A percentile compares a stretch with the other conserved stretches of the same genome.
These are phyloP conservation scores for Diplodia intermedia DNA, from an alignment of 2,329 filamentous ascomycete species.

Conservation along the genomic window DNA sequence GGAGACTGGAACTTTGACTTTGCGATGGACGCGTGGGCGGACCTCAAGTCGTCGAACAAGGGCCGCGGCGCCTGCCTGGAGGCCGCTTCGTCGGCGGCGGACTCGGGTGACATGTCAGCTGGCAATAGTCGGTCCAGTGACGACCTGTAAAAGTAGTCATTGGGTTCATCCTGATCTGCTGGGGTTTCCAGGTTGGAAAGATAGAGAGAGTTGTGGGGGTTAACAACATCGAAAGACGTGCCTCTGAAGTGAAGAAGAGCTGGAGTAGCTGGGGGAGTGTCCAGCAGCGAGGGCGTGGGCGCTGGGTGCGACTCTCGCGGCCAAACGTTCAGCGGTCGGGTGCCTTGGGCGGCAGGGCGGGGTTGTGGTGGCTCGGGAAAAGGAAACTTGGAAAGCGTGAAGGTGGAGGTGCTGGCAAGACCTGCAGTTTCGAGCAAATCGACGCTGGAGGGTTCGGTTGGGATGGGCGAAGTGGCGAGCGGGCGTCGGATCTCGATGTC, in stretches of 20 bases:
- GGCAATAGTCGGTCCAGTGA: conserved; percentile 38
- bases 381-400: conserved; percentile 48
- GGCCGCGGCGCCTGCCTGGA: conserved; percentile 1
- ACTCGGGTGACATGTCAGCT: conserved; percentile 37
- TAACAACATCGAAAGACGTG: conserved; percentile 50
- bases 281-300: conserved; percentile 36
- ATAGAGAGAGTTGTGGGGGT: conserved; percentile 47
- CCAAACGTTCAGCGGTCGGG: conserved; percentile 29
- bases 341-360: conserved; percentile 36
- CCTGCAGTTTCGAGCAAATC: conserved; percentile 36
- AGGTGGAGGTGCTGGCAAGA: conserved; percentile 39
- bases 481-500: conserved; percentile 14
- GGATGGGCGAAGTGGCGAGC: conserved; percentile 33
- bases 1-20: neutral
- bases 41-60: conserved; percentile 29
- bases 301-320: conserved; percentile 6
- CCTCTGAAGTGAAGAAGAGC: conserved; percentile 50
- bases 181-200: conserved; percentile 48
- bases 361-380: conserved; percentile 36
- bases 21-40: conserved; percentile 28
- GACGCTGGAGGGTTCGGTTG: conserved; percentile 38
- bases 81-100: conserved; percentile 15
- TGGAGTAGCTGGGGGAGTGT: conserved; percentile 47
- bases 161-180: conserved; percentile 44
- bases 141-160: conserved; percentile 42